phyloP scores from a whole-genome alignment of 2,329 filamentous ascomycete genomes.

The Onygenales sp. region DNA sequence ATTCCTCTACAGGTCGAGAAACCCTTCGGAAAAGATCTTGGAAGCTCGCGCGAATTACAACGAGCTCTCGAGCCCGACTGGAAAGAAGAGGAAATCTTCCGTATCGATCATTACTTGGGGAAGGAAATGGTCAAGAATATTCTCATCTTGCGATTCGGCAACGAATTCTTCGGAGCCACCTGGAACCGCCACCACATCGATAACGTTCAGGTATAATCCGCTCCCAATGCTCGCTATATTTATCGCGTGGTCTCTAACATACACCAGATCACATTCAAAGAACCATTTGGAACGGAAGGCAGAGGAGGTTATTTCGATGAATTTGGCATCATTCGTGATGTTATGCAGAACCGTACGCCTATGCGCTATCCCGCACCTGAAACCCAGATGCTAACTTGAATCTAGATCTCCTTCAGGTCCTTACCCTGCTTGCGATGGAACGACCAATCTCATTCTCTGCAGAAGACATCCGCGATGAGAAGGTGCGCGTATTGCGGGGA shows the following conservation, averaged over 20 bases:
- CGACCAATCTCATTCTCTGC: constrained; percentile 95
- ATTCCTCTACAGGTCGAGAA: constrained; percentile 69
- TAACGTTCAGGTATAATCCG: constrained; percentile 64
- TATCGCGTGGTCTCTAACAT: neutral
- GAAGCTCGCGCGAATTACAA: constrained; percentile 87
- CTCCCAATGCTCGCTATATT: neutral
- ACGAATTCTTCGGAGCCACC: constrained; percentile 95
- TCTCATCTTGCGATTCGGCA: constrained; percentile 92
- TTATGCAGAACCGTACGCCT: constrained; percentile 86
- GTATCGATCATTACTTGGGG: constrained; percentile 97
- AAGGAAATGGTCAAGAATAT: constrained; percentile 99
- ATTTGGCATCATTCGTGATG: constrained; percentile 97
- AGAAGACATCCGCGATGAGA: constrained; percentile 97
- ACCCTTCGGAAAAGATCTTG: constrained; percentile 95
- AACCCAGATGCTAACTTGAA: neutral
- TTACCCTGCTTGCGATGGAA: constrained; percentile 96
- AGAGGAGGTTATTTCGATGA: constrained; percentile 98
- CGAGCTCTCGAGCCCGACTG: constrained; percentile 93
- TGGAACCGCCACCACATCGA: constrained; percentile 99
- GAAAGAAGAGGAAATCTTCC: constrained; percentile 98
- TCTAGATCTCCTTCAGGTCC: constrained; percentile 75
- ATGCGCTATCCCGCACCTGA: neutral
- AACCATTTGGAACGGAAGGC: constrained; percentile 96
- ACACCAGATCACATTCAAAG: constrained; percentile 83
- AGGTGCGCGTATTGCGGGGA: constrained; percentile 83